These are phyloP conservation scores for Fomitopsis betulina DNA, from an alignment of 1,284 basidiomycete species.

Conservation along the genomic window DNA sequence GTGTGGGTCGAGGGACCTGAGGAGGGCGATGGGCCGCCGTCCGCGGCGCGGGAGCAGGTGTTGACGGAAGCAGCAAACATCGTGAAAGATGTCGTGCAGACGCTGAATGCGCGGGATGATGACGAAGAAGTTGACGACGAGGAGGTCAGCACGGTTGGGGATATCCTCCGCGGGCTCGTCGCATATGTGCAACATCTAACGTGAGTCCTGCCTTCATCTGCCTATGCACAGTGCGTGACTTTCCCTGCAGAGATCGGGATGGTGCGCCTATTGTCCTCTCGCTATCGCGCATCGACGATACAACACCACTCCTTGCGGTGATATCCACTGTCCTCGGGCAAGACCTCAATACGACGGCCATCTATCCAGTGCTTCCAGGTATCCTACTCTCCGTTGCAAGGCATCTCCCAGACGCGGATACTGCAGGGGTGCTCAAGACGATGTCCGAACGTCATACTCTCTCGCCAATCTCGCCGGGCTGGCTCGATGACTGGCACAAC, in stretches of 20 bases:
- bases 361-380: constrained; percentile 56
- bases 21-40: constrained; percentile 13
- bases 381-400: constrained; percentile 59
- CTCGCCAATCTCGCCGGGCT: constrained; percentile 62
- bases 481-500: constrained; percentile 61
- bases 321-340: constrained; percentile 57
- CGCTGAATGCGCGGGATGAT: constrained; percentile 62
- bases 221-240: not conserved
- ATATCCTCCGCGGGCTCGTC: constrained; percentile 51
- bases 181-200: constrained; percentile 51
- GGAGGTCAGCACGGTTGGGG: constrained; percentile 57
- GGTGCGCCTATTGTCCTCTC: constrained; percentile 51
- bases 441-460: constrained; percentile 64
- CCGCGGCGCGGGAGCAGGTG: constrained; percentile 44
- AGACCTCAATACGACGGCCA: constrained; percentile 45
- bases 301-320: constrained; percentile 52
- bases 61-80: constrained; percentile 64
- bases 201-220: constrained; percentile 31
- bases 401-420: constrained; percentile 60
- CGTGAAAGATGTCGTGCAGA: constrained; percentile 66
- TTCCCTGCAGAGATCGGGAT: constrained; percentile 42
- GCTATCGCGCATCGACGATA: constrained; percentile 43
- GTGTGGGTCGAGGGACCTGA: constrained; percentile 47
- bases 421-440: constrained; percentile 49
- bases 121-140: constrained; percentile 56